Evolutionary conservation across 2,329 filamentous ascomycete genomes (phyloP).

Genomic region (Colletotrichum phormii): DNA sequence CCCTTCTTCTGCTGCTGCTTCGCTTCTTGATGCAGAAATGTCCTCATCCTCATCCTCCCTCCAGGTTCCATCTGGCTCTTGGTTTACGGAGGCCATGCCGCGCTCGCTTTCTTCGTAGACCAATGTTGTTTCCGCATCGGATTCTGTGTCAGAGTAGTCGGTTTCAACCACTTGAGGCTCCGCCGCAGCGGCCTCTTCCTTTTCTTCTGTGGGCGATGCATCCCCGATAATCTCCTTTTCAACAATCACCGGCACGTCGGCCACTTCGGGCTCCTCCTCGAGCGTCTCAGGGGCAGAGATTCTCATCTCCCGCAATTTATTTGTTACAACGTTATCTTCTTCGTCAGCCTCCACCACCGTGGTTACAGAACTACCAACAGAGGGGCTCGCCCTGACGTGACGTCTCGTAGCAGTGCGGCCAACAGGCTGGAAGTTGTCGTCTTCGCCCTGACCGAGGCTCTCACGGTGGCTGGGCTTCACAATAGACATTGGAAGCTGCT

Average conservation of each 20-base stretch:
- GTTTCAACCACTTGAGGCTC: conserved; percentile 19
- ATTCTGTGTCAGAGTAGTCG: conserved; percentile 2
- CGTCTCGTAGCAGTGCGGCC: conserved; percentile 80
- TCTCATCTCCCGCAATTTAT: conserved; percentile 59
- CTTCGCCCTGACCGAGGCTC: conserved; percentile 47
- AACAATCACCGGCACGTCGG: conserved; percentile 56
- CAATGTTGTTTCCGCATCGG: not conserved
- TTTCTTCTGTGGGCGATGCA: conserved; percentile 35
- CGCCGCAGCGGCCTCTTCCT: conserved; percentile 43
- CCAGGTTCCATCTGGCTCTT: conserved; percentile 20
- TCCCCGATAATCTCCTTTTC: conserved; percentile 46
- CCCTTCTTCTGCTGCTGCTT: not conserved
- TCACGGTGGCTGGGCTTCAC: conserved; percentile 49
- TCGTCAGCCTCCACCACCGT: conserved; percentile 88
- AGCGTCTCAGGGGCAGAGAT: conserved; percentile 68
- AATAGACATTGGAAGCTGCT: conserved; percentile 47
- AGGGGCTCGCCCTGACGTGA: conserved; percentile 84
- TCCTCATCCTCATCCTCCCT: conserved; percentile 25
- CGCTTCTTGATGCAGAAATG: not conserved
- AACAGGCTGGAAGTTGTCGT: conserved; percentile 65
- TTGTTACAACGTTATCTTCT: conserved; percentile 68
- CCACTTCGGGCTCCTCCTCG: conserved; percentile 60
- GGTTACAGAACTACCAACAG: conserved; percentile 80
- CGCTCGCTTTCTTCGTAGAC: not conserved
- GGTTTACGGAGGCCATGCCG: conserved; percentile 7